Evolutionary conservation across 2,329 filamentous ascomycete genomes (phyloP), one percentile per base, ranked within the genome.

Genomic region (Fusarium sp.): DNA sequence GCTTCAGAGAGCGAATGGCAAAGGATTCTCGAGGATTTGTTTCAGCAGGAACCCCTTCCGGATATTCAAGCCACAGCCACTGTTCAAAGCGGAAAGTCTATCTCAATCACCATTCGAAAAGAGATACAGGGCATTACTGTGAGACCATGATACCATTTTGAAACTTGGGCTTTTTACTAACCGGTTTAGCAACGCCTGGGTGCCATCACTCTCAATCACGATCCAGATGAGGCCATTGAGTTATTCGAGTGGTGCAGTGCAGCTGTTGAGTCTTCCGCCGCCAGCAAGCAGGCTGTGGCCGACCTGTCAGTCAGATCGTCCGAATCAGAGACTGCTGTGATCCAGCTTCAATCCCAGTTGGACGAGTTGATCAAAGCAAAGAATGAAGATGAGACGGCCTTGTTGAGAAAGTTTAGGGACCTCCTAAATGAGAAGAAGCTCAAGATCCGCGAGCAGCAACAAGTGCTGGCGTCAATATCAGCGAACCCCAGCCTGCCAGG

Each of bases 361-460:
- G 85, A 91, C 6, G 89, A 92, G 71, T 84, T 94, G 17, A 83
- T 90, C 46, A 83, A 83, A 55, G 84, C 88, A 15, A 94, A 94
- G 76, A 83, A 87, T 46, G 86, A 88, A 19, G 86, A 93, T 65
- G 92, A 94, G 77, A 84, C 84, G 2, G 84, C 85, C 19, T 80
- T 94, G 57, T 79, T 94, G 2, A 86, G 87, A 63, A 93, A 93
- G 76, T 93, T 93, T 71, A 85, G 88, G 56, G 83, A 87, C 57
- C 81, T 95, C 3, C 81, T 94, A 2, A 94, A 94, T 71, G 88
- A 91, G 76, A 95, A 95, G 81, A 94, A 94, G 78, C 82, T 90
- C 53, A 94, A 92, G 79, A 94, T 94, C 50, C 82, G 92, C 43
- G 87, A 94, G 72, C 91, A 94, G 78, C 89, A 92, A 72, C 85